These are phyloP conservation scores for Pseudohalonectria lignicola DNA, from an alignment of 2,329 filamentous ascomycete species.

Conservation along the genomic window DNA sequence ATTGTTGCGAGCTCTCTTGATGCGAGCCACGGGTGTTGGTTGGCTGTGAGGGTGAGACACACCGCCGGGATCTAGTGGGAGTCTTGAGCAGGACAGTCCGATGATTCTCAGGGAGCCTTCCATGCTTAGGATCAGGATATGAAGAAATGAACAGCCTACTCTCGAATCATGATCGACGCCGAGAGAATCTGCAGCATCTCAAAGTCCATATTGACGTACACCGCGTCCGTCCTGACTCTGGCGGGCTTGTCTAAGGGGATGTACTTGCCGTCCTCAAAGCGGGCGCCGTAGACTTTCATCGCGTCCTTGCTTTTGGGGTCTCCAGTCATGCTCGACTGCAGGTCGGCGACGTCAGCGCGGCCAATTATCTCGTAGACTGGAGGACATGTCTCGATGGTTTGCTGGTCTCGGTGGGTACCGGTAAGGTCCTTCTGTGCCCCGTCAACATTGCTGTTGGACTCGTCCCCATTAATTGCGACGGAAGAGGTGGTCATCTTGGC, in stretches of 20 bases:
- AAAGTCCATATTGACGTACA: constrained; percentile 2
- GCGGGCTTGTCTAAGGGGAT: not conserved
- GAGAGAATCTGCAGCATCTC: constrained; percentile 4
- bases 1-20: too few relatives aligned
- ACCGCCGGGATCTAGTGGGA: too few relatives aligned
- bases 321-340: not conserved
- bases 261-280: not conserved
- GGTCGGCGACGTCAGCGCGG: constrained; percentile 6
- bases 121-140: too few relatives aligned
- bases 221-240: not conserved
- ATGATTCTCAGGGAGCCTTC: too few relatives aligned
- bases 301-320: not conserved
- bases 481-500: too few relatives aligned
- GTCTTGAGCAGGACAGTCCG: too few relatives aligned
- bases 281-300: not conserved
- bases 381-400: not conserved
- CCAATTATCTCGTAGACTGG: constrained; percentile 4
- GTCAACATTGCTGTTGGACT: too few relatives aligned
- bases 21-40: too few relatives aligned
- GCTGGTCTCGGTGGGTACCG: not conserved
- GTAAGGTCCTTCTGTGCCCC: not conserved
- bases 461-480: too few relatives aligned
- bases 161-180: not conserved
- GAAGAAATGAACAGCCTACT: too few relatives aligned
- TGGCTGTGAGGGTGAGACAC: too few relatives aligned